Evolutionary conservation across 1,284 basidiomycete genomes (phyloP).

Genomic region (Boletus subluridellus): DNA sequence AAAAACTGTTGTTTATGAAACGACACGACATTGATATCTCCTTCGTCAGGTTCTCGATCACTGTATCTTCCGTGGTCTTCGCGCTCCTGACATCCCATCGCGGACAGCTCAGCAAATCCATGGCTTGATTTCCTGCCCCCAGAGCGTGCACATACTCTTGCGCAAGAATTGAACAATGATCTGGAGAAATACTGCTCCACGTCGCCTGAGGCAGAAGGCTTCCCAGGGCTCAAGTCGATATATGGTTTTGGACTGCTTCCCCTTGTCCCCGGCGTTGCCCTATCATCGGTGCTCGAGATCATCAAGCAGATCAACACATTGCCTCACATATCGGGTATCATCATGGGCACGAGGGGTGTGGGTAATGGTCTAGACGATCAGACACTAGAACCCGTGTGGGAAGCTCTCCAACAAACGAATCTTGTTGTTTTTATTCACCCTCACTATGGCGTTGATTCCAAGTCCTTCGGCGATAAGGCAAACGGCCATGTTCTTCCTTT

Average conservation of each 20-base stretch:
- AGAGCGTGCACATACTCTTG: conserved; percentile 62
- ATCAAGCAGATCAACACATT: conserved; percentile 63
- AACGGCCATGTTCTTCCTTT: conserved; percentile 85
- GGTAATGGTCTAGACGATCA: conserved; percentile 79
- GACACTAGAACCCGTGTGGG: conserved; percentile 74
- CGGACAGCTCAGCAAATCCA: conserved; percentile 70
- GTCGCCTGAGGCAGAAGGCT: conserved; percentile 40
- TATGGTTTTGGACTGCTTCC: conserved; percentile 86
- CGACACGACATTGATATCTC: conserved; percentile 59
- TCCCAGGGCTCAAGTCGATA: conserved; percentile 52
- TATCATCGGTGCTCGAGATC: conserved; percentile 53
- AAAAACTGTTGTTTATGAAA: conserved; percentile 67
- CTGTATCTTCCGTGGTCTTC: conserved; percentile 1
- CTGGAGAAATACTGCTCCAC: conserved; percentile 75
- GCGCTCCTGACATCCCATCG: conserved; percentile 9
- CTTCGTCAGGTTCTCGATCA: conserved; percentile 46
- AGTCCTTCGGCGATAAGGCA: conserved; percentile 66
- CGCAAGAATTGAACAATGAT: conserved; percentile 68
- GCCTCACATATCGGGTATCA: conserved; percentile 71
- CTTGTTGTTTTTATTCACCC: conserved; percentile 80
- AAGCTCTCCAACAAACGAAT: conserved; percentile 59
- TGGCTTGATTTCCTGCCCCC: conserved; percentile 83
- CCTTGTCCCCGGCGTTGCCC: conserved; percentile 63
- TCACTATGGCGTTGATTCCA: conserved; percentile 70
- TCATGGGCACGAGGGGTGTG: conserved; percentile 76